Base-by-base conservation (phyloP, 2,329 filamentous ascomycete genomes). In the Podosphaera xanthii region DNA sequence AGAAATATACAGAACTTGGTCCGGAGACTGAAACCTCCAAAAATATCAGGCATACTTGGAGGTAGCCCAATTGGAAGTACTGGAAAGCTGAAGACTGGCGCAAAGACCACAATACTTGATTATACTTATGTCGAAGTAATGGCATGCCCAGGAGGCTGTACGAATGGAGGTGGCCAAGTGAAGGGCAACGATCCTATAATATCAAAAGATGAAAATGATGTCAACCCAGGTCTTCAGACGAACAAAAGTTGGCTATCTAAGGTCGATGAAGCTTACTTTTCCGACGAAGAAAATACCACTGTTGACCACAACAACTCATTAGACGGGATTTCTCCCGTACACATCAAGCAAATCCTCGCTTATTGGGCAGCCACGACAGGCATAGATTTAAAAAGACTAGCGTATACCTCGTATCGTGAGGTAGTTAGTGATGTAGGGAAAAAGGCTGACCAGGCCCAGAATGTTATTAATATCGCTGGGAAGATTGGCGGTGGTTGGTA, bases 61-160 rank as follows among this genome's bases (percentile, higher is more conserved):
- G 86, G 82, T 1, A 83, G 76, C 62, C 76, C 78, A 0, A 75
- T 79, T 53, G 79, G 76, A 1, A 77, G 75, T 58, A 77, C 73
- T 50, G 77, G 77, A 60, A 77, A 75, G 62, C 75, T 74, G 4
- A 73, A 70, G 14, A 78, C 73, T 5, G 9, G 14, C 4, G 35
- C 14, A 30, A 78, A 78, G 65, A 58, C 70, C 22, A 69, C 71
- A 22, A 71, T 72, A 4, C 71, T 79, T 5, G 87, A 95, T 42
- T 90, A 90, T 69, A 79, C 85, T n/a, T 97, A 94, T 71, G 86
- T 97, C 35, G 92, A 98, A 72, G 92, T 98, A 60, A 98, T 98
- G 92, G 92, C 92, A 12, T 98, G 92, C 70, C 92, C 92, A 0
- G 92, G 92, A n/a, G 92, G 92, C 2, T 98, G 92, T 73, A 98